Evolutionary conservation across 2,329 filamentous ascomycete genomes (phyloP).

Genomic region (Claviceps maximensis): DNA sequence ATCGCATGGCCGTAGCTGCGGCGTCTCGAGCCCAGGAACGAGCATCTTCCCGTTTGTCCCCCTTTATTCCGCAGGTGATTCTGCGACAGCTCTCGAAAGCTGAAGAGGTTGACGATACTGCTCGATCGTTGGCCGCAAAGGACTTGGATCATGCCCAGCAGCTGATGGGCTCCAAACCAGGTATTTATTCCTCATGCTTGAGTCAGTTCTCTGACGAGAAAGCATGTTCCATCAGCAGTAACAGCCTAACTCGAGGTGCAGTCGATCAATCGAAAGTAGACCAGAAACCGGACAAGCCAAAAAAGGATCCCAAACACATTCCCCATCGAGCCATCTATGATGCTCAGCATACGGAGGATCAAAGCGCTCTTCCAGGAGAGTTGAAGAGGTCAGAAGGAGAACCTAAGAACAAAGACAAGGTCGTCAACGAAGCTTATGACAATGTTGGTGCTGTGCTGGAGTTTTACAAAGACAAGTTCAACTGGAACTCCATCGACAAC

Average conservation of each 20-base stretch:
- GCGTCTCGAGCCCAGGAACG: constrained; percentile 18
- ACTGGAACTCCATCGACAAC: constrained; percentile 39
- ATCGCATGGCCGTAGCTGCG: constrained; percentile 18
- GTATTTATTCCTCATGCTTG: constrained; percentile 3
- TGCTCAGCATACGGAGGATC: constrained; percentile 23
- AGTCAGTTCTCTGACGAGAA: neutral
- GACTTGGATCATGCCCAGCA: constrained; percentile 26
- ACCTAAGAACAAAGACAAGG: constrained; percentile 23
- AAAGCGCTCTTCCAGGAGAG: constrained; percentile 27
- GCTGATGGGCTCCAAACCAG: constrained; percentile 14
- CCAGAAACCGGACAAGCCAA: constrained; percentile 2
- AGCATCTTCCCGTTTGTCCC: constrained; percentile 6
- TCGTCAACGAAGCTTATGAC: constrained; percentile 35
- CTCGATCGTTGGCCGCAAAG: constrained; percentile 22
- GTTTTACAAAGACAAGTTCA: constrained; percentile 36
- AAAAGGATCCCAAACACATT: constrained; percentile 11
- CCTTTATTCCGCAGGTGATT: constrained; percentile 27
- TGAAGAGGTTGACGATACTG: constrained; percentile 24
- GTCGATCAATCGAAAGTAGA: neutral
- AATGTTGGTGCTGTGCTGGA: constrained; percentile 35
- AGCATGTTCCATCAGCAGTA: neutral
- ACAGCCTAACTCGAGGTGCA: neutral
- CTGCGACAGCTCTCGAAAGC: constrained; percentile 25
- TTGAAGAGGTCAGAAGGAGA: constrained; percentile 31
- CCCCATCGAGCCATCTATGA: constrained; percentile 32